Base-by-base conservation (phyloP, 495 filamentous ascomycete genomes). In the Hyaloscypha bicolor region DNA sequence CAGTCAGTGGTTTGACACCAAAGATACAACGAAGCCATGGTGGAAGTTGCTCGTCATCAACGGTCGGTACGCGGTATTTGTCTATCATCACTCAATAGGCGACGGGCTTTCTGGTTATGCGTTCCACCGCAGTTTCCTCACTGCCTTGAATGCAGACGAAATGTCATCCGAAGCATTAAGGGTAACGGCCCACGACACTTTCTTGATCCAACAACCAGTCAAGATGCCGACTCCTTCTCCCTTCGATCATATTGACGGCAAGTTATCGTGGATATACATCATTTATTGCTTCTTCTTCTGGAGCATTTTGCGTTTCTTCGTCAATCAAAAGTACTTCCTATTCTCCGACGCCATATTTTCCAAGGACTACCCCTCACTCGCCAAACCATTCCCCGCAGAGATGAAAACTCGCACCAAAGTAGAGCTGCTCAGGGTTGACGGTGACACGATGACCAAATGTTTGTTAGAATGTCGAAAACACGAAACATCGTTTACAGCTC, bases 1-100 rank as follows among this genome's bases (percentile, higher is more conserved):
- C 32, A 69, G 66, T 35, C 31, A 69, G 29, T 69, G 67, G 67
- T 62, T 69, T 42, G 58, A 65, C 35, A 58, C 59, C 2, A 30
- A 66, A 56, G 63, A 66, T 39, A 45, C 11, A 4, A 62, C 56
- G 16, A 58, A 52, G 12, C 67, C 67, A 29, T 52, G 35, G 51
- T 69, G 63, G 67, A 65, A 57, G 42, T 1, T 69, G 4, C 25
- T 64, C 37, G 42, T 69, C 29, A 11, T 60, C 12, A 64, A 61
- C 33, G 22, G 21, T 33, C 12, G 8, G 2, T 32, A 60, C 30
- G 55, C 42, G 3, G 12, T 64, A 5, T 69, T 69, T 30, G 22
- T 64, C 32, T 69, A 19, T 42, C 61, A 69, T 29, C 67, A 64
- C 33, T 60, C 33, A 22, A 64, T 64, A 21, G 53, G 37, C 6